Evolutionary conservation across 495 filamentous ascomycete species (phyloP).

Genomic region (Neurospora hispaniola): DNA sequence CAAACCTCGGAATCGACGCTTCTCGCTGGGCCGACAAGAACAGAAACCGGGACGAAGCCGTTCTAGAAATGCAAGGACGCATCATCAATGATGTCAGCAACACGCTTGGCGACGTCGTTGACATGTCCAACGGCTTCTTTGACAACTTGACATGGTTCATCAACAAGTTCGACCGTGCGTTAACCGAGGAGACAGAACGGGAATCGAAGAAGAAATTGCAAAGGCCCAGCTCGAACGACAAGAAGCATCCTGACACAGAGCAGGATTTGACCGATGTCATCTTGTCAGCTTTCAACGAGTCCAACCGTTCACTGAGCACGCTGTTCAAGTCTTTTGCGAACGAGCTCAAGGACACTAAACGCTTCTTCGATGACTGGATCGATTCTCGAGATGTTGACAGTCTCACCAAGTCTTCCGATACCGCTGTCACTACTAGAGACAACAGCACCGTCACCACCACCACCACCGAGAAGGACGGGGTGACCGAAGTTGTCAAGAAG

Average conservation of each 20-base stretch:
- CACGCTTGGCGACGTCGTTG: neutral
- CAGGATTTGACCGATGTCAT: conserved; percentile 7
- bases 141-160: neutral
- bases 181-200: neutral
- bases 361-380: neutral
- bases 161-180: neutral
- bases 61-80: neutral
- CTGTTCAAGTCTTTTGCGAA: conserved; percentile 8
- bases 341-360: conserved; percentile 1
- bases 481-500: conserved; percentile 8
- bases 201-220: neutral
- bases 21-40: neutral
- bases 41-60: neutral
- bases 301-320: conserved; percentile 12
- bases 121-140: neutral
- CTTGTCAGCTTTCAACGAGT: conserved; percentile 11
- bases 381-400: neutral
- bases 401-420: neutral
- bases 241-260: conserved; percentile 6
- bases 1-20: neutral
- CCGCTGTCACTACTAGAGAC: neutral
- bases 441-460: neutral
- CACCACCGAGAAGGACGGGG: conserved; percentile 1
- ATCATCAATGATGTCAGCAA: neutral
- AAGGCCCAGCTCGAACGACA: neutral